Percentiles rank a stretch among this genome's conserved stretches.
These are phyloP conservation scores for Wickerhamomyces sydowiorum DNA, from an alignment of 805 yeast species.

Conservation along the genomic window DNA sequence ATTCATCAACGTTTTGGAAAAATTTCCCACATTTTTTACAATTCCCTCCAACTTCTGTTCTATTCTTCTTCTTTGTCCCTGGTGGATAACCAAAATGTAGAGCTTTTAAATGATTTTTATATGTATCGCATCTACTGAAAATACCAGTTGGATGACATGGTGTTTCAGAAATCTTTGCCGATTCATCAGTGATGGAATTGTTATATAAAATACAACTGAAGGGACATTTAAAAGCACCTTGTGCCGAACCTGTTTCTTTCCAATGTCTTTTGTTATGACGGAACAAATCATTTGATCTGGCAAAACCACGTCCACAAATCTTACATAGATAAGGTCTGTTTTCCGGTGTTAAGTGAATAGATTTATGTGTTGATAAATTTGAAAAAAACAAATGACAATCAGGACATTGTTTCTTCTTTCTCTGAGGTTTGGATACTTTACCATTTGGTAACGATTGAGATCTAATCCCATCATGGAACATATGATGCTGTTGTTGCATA, in stretches of 20 bases:
- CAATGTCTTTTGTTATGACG: slow-evolving; percentile 85
- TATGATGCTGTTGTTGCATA: too few relatives aligned
- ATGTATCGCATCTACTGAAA: slow-evolving; percentile 86
- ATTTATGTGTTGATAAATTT: slow-evolving; percentile 77
- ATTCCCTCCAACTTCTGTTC: slow-evolving; percentile 60
- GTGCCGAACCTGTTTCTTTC: slow-evolving; percentile 63
- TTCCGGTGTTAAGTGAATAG: slow-evolving; percentile 68
- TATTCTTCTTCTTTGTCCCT: slow-evolving; percentile 76
- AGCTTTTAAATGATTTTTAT: slow-evolving; percentile 85
- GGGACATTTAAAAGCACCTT: slow-evolving; percentile 77
- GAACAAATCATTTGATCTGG: slow-evolving; percentile 79
- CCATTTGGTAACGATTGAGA: not conserved
- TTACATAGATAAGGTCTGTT: slow-evolving; percentile 75
- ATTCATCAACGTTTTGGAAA: slow-evolving; percentile 68
- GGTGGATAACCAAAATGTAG: slow-evolving; percentile 84
- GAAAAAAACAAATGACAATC: slow-evolving; percentile 64
- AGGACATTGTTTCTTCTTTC: slow-evolving; percentile 69
- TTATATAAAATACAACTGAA: slow-evolving; percentile 33
- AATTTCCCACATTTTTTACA: slow-evolving; percentile 71
- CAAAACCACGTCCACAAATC: slow-evolving; percentile 78
- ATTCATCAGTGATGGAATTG: slow-evolving; percentile 2
- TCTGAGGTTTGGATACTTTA: slow-evolving; percentile 19
- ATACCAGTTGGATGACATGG: slow-evolving; percentile 79
- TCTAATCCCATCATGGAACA: too few relatives aligned
- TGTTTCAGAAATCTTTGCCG: too few relatives aligned